phyloP scores from a whole-genome alignment of 2,329 filamentous ascomycete species.

The Colletotrichum australisinense region DNA sequence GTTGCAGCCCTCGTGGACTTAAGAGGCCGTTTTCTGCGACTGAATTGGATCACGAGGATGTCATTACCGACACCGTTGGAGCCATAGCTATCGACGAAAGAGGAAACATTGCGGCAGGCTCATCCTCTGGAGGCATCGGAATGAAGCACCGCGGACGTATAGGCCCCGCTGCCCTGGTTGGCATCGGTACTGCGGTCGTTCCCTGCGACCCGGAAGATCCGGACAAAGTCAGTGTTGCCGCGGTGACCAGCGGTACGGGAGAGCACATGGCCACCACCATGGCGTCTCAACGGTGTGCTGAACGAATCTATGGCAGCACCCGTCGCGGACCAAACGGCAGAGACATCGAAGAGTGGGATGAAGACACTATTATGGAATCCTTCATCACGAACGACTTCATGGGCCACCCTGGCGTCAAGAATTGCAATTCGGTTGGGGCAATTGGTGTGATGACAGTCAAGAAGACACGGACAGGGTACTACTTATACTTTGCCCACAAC shows the following conservation, averaged over 20 bases:
- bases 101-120: conserved; percentile 92
- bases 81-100: conserved; percentile 90
- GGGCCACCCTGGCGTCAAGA: conserved; percentile 85
- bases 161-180: conserved; percentile 92
- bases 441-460: conserved; percentile 94
- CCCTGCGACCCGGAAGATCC: conserved; percentile 78
- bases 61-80: conserved; percentile 92
- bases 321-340: conserved; percentile 69
- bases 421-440: conserved; percentile 84
- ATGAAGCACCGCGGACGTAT: conserved; percentile 97
- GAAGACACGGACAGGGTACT: conserved; percentile 79
- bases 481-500: conserved; percentile 95
- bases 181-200: conserved; percentile 91
- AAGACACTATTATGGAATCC: conserved; percentile 77
- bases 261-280: conserved; percentile 98
- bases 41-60: conserved; percentile 61
- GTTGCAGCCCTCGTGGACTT: conserved; percentile 43
- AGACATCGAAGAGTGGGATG: conserved; percentile 77
- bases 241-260: conserved; percentile 92
- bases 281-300: conserved; percentile 87
- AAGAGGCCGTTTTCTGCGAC: conserved; percentile 46
- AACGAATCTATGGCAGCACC: conserved; percentile 81
- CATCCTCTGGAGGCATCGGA: conserved; percentile 96
- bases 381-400: conserved; percentile 94
- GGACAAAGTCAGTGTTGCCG: conserved; percentile 77